Base-by-base conservation (phyloP, 805 yeast species). In the Candida sakaeoensis region DNA sequence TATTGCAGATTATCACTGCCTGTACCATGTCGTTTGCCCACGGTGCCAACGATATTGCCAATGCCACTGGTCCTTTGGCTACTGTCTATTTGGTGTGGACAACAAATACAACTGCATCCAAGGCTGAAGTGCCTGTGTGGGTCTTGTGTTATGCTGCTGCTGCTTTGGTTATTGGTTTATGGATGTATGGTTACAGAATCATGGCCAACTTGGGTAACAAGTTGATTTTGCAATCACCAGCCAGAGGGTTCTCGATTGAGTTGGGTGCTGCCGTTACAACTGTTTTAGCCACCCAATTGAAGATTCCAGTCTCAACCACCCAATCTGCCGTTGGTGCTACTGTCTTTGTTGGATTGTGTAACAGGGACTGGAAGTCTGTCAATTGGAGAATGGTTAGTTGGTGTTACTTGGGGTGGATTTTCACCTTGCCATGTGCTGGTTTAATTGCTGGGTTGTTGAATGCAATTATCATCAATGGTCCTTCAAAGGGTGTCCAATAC, bases 11-110 rank as follows among this genome's bases (percentile, higher is more conserved):
- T 38, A 60, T 82, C 46, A 82, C 90, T 30, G 90, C 91, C 12
- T 74, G 80, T 49, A 82, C 88, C 37, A 82, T 82, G 82, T 82
- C 90, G 2, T 82, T 84, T 59, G 86, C 90, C 5, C 91, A 83
- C 54, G 91, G 91, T 41, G 81, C 91, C 28, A 83, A 83, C 54
- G 91, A 83, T 62, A 81, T 84, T 46, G 74, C 88, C 36, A 83
- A 83, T 51, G 89, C 91, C 27, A 75, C 85, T 23, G 90, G 88
- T 48, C 90, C 91, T 24, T 68, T 81, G 50, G 65, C 88, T 33
- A 72, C 88, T 10, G 74, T 82, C 16, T 83, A 79, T 57, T 60
- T 69, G 31, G 67, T 79, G 18, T 83, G 89, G 88, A 58, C 58
- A 16, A 60, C 77, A 25, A 77, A 79, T 49, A 54, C 63, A 3